Evolutionary conservation across 108 stramenopile genomes (phyloP).

Genomic region (Nitzschia sp.): DNA sequence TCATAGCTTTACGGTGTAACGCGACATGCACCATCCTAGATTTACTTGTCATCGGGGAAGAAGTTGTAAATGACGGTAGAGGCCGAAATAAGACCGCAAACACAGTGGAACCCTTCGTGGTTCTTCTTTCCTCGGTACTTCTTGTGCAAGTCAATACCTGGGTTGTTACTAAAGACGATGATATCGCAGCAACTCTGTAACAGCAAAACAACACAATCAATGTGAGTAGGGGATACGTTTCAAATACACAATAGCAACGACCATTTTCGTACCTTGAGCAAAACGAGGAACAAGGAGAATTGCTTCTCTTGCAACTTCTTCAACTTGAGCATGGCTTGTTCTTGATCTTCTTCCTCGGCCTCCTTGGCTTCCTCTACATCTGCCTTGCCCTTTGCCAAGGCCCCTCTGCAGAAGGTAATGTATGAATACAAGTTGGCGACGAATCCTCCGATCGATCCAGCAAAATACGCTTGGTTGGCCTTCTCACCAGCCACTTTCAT

Average conservation of each 20-base stretch:
- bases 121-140: conserved; percentile 75
- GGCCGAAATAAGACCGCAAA: conserved; percentile 74
- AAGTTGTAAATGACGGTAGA: conserved; percentile 77
- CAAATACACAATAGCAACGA: neutral
- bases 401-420: conserved; percentile 30
- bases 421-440: conserved; percentile 46
- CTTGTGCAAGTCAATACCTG: conserved; percentile 72
- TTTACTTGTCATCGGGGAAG: conserved; percentile 55
- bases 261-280: conserved; percentile 52
- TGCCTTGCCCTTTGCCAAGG: conserved; percentile 18
- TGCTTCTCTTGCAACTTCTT: conserved; percentile 47
- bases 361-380: conserved; percentile 17
- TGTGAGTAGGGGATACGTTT: neutral
- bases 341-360: conserved; percentile 10
- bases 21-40: too few relatives aligned
- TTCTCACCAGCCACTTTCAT: conserved; percentile 30
- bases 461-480: conserved; percentile 73
- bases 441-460: conserved; percentile 60
- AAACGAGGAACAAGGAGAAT: conserved; percentile 57
- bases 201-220: neutral
- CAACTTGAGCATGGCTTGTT: conserved; percentile 16
- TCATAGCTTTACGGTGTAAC: too few relatives aligned
- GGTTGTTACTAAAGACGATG: conserved; percentile 81
- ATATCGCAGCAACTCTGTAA: conserved; percentile 64
- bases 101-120: conserved; percentile 77